A percentile compares a stretch with the other conserved stretches of the same genome.
phyloP scores from a whole-genome alignment of 345 rosid genomes.

The Gossypium bickii region DNA sequence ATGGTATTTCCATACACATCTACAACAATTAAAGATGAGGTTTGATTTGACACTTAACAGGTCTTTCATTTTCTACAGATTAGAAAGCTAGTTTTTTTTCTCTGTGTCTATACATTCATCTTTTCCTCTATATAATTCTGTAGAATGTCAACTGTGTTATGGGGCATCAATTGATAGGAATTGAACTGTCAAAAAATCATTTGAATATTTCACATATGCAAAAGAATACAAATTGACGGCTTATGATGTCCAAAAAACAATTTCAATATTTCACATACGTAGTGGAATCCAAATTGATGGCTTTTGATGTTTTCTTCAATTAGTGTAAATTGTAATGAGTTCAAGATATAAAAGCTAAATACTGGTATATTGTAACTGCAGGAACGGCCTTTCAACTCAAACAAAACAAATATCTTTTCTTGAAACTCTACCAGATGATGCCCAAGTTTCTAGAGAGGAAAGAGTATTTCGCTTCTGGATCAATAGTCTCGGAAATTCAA shows the following conservation, averaged over 20 bases:
- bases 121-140: neutral
- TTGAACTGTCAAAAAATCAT: neutral
- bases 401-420: constrained; percentile 82
- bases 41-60: neutral
- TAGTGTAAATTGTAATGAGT: neutral
- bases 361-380: constrained; percentile 32
- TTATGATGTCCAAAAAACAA: neutral
- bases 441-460: constrained; percentile 90
- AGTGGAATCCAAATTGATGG: neutral
- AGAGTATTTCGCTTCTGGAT: constrained; percentile 95
- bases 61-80: neutral
- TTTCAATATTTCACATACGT: neutral
- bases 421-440: constrained; percentile 72
- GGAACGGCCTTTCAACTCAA: constrained; percentile 52
- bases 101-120: neutral
- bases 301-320: neutral
- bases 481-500: constrained; percentile 80
- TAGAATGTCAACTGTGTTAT: neutral
- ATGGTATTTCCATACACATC: neutral
- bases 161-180: neutral
- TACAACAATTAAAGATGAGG: neutral
- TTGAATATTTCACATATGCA: neutral
- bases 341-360: constrained; percentile 12
- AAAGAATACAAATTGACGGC: neutral
- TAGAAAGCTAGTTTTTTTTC: no score